Evolutionary conservation across 345 rosid species (phyloP).

Genomic region (Brassica carinata): DNA sequence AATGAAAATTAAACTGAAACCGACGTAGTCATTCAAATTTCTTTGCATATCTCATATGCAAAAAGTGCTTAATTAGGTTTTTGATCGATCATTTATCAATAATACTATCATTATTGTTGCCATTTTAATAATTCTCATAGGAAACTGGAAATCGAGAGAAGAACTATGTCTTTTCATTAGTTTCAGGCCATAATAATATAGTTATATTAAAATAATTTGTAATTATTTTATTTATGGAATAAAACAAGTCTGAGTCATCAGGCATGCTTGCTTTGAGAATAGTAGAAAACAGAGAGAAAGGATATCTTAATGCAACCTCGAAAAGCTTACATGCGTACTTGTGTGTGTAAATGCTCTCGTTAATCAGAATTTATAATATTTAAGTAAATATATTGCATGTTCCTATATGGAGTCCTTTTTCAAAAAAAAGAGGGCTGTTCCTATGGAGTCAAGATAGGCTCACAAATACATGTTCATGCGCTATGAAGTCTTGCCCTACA

Average conservation of each 20-base stretch:
- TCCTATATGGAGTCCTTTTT: not conserved
- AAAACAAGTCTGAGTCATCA: conserved; percentile 29
- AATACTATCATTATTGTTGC: conserved; percentile 12
- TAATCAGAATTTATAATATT: conserved; percentile 26
- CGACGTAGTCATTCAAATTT: too few species aligned
- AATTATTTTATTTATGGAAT: not conserved
- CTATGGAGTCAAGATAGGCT: conserved; percentile 24
- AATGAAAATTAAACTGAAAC: too few species aligned
- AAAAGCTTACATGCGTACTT: conserved; percentile 39
- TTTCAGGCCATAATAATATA: conserved; percentile 24
- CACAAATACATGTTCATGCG: conserved; percentile 35
- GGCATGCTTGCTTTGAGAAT: conserved; percentile 42
- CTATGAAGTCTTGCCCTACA: conserved; percentile 5
- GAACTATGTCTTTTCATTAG: conserved; percentile 18
- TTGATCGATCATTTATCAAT: conserved; percentile 29
- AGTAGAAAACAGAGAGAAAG: conserved; percentile 35
- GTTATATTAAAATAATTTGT: not conserved
- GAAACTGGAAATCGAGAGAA: conserved; percentile 32
- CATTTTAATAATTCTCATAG: conserved; percentile 22
- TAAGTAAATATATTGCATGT: conserved; percentile 28
- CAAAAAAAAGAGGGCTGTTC: too few species aligned
- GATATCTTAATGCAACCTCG: conserved; percentile 24
- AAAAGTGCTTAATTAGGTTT: conserved; percentile 4
- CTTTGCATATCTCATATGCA: too few species aligned
- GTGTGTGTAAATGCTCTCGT: conserved; percentile 40